These are phyloP conservation scores for Aquilaria malaccensis DNA, from an alignment of 345 rosid species.

Conservation along the genomic window DNA sequence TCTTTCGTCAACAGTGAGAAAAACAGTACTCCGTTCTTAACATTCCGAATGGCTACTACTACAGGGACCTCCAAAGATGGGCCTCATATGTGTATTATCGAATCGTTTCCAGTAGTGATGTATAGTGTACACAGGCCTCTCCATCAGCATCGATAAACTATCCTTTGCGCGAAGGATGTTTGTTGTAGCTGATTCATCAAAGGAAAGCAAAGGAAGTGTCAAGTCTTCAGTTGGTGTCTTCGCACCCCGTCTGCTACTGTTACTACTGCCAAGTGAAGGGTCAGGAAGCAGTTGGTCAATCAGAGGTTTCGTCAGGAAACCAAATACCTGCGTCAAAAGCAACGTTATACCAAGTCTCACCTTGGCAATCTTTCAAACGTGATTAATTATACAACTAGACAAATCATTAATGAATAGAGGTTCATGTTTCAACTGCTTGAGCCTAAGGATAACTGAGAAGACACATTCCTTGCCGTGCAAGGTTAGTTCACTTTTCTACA, in stretches of 20 bases:
- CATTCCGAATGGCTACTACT: conserved; percentile 27
- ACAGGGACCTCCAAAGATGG: conserved; percentile 70
- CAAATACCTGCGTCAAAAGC: conserved; percentile 54
- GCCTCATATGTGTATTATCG: conserved; percentile 81
- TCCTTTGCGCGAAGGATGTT: conserved; percentile 65
- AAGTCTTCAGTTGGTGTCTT: conserved; percentile 46
- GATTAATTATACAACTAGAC: no score
- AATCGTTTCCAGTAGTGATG: conserved; percentile 88
- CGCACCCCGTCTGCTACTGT: conserved; percentile 15
- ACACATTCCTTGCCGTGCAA: no score
- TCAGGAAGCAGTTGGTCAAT: conserved; percentile 46
- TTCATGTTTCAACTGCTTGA: no score
- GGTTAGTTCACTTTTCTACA: no score
- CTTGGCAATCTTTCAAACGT: no score
- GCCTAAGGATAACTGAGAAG: no score
- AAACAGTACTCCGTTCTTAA: conserved; percentile 11
- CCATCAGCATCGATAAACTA: conserved; percentile 64
- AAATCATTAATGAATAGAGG: no score
- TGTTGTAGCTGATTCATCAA: conserved; percentile 58
- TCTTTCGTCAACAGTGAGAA: no score
- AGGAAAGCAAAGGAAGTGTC: conserved; percentile 57
- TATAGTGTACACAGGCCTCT: conserved; percentile 69
- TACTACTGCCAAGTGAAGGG: conserved; percentile 6
- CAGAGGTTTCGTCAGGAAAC: conserved; percentile 82
- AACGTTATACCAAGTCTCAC: neutral